Evolutionary conservation across 768 basidiomycete genomes (phyloP), one percentile per base, ranked within the genome.

Genomic region (Serpula lacrymans): DNA sequence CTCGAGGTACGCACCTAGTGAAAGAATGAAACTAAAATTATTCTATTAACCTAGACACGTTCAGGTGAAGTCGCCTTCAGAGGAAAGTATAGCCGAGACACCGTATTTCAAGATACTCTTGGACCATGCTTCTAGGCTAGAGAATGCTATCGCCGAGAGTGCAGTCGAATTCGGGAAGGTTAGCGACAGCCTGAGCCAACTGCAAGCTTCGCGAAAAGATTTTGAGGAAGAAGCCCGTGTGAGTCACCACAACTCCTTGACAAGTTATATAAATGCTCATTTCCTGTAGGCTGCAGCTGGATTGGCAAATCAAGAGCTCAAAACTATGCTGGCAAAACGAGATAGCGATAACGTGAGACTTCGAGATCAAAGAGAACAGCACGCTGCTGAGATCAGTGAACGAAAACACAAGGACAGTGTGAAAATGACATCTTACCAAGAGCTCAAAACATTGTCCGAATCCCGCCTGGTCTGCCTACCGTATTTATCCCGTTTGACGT

Each of bases 311-410:
- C 74, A 83, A 48, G 87, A 93, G 22, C 65, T 86, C 23, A 81
- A 77, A 50, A 55, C 59, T 1, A 70, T 78, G 57, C 58, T 85
- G 26, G 64, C 67, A 7, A 85, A 83, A 53, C 78, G 82, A 25
- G 83, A 88, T 47, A 62, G 67, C 3, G 87, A 90, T 39, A 78
- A 77, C 49, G 59, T 70, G 14, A 78, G 88, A 23, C 68, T 90
- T 14, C 78, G 88, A 16, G 83, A 84, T 37, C 72, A 80, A 46
- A 78, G 88, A 6, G 87, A 90, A 48, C 81, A 84, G 46, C 69
- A 69, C 32, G 54, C 59, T 6, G 76, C 80, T 3, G 88, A 90
- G 49, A 50, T 87, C 21, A 58, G 69, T 24, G 90, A 93, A 53
- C 75, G 82, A 41, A 81, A 76, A 55, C 74, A 77, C 18, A 78